These are phyloP conservation scores for Colletotrichum truncatum DNA, from an alignment of 2,329 filamentous ascomycete genomes.

Conservation along the genomic window DNA sequence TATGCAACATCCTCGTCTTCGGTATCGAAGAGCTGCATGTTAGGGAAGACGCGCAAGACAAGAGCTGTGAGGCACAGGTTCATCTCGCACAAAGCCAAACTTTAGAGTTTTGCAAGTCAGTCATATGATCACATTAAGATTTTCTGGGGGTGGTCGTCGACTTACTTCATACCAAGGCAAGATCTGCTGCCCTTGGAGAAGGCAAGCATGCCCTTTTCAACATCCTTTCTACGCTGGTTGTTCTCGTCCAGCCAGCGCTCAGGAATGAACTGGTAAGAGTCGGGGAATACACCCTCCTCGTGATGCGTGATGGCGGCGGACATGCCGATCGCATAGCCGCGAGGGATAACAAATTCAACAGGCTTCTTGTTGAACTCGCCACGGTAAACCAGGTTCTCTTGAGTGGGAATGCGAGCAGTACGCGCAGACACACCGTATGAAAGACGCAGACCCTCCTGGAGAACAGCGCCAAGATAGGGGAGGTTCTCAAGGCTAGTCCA, in stretches of 20 bases:
- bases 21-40: constrained; percentile 40
- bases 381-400: constrained; percentile 41
- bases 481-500: constrained; percentile 45
- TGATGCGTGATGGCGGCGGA: constrained; percentile 48
- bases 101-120: constrained; percentile 15
- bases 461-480: constrained; percentile 47
- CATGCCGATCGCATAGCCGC: constrained; percentile 48
- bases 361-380: constrained; percentile 35
- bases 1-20: constrained; percentile 38
- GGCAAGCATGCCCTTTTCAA: constrained; percentile 48
- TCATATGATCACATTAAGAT: not conserved
- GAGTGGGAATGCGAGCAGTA: constrained; percentile 37
- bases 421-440: constrained; percentile 39
- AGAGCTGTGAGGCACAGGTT: constrained; percentile 34
- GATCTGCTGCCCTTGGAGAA: constrained; percentile 51
- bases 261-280: constrained; percentile 48
- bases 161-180: constrained; percentile 52
- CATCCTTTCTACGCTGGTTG: constrained; percentile 36
- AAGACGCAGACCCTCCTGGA: constrained; percentile 48
- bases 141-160: not conserved
- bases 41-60: constrained; percentile 35
- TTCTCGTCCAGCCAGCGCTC: constrained; percentile 50
- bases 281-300: constrained; percentile 45
- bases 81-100: constrained; percentile 37
- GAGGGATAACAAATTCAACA: constrained; percentile 43